Conservation (phyloP, 306 rosid species). For the Cyclanthera cordifolia region DNA sequence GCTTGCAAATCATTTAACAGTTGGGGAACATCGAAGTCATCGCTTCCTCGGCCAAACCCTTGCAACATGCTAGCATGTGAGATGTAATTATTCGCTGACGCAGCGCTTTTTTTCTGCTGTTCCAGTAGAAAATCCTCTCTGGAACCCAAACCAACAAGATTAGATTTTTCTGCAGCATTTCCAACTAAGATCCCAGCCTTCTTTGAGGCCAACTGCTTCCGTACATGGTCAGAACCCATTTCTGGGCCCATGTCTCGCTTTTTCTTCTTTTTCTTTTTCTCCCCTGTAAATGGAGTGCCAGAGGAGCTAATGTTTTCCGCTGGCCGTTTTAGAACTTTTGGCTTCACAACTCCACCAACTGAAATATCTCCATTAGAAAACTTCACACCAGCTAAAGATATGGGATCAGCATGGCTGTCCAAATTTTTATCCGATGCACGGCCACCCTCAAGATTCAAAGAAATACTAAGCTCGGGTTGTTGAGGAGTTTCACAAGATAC, state of each 20-base stretch:
- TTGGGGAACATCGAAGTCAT: slow-evolving; percentile 39
- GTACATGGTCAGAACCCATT: slow-evolving; percentile 26
- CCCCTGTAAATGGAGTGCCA: slow-evolving; percentile 29
- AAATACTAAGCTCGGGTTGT: slow-evolving; percentile 22
- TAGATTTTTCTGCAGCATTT: slow-evolving; percentile 30
- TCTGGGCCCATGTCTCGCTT: slow-evolving; percentile 30
- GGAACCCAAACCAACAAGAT: slow-evolving; percentile 27
- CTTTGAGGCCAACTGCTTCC: slow-evolving; percentile 28
- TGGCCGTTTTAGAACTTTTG: slow-evolving; percentile 44
- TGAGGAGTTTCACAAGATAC: slow-evolving; percentile 23
- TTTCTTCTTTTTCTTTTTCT: slow-evolving; percentile 57
- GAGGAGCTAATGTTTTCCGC: slow-evolving; percentile 35
- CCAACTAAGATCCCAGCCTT: slow-evolving; percentile 20
- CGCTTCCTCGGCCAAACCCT: slow-evolving; percentile 16
- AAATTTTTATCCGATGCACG: slow-evolving; percentile 17
- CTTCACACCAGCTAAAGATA: slow-evolving; percentile 17
- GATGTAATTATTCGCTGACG: slow-evolving; percentile 16
- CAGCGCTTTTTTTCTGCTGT: slow-evolving; percentile 25
- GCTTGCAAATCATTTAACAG: slow-evolving; percentile 58
- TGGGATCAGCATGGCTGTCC: slow-evolving; percentile 14
- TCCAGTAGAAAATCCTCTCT: slow-evolving; percentile 33
- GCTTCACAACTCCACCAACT: slow-evolving; percentile 41
- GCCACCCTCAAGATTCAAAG: too few species aligned
- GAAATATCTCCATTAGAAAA: slow-evolving; percentile 20
- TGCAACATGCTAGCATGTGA: not conserved